phyloP scores from a whole-genome alignment of 164 flowering plant genomes.

The Echeveria elegans region DNA sequence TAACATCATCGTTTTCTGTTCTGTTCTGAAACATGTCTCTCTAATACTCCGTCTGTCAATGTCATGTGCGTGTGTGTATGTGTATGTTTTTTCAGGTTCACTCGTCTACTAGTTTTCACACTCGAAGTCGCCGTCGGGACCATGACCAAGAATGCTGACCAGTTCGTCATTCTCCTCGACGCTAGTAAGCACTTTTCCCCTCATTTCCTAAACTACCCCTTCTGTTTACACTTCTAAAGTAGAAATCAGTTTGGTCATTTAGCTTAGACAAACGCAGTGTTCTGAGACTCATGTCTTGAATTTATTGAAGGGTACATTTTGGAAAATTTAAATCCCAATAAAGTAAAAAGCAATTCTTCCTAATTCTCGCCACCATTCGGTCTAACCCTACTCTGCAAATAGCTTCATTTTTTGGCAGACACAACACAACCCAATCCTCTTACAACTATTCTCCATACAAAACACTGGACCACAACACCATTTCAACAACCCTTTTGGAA shows the following conservation, averaged over 20 bases:
- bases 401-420: slow-evolving; percentile 1
- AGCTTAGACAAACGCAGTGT: slow-evolving; percentile 18
- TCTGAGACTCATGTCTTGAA: slow-evolving; percentile 17
- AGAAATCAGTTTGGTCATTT: neutral
- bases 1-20: neutral
- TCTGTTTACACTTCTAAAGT: neutral
- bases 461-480: slow-evolving; percentile 3
- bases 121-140: slow-evolving; percentile 82
- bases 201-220: slow-evolving; percentile 12
- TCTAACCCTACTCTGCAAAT: neutral
- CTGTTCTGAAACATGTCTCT: neutral
- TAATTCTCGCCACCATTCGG: neutral
- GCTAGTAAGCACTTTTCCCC: slow-evolving; percentile 57
- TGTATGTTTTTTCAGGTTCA: slow-evolving; percentile 36
- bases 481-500: neutral
- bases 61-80: neutral
- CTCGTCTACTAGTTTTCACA: slow-evolving; percentile 82
- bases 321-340: neutral
- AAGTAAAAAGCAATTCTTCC: neutral
- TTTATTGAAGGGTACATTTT: neutral
- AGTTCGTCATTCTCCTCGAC: slow-evolving; percentile 81
- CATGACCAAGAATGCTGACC: slow-evolving; percentile 71
- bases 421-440: neutral
- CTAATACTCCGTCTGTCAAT: neutral
- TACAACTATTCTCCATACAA: slow-evolving; percentile 3